Evolutionary conservation across 768 basidiomycete genomes (phyloP).

Genomic region (Pisolithus microcarpus): DNA sequence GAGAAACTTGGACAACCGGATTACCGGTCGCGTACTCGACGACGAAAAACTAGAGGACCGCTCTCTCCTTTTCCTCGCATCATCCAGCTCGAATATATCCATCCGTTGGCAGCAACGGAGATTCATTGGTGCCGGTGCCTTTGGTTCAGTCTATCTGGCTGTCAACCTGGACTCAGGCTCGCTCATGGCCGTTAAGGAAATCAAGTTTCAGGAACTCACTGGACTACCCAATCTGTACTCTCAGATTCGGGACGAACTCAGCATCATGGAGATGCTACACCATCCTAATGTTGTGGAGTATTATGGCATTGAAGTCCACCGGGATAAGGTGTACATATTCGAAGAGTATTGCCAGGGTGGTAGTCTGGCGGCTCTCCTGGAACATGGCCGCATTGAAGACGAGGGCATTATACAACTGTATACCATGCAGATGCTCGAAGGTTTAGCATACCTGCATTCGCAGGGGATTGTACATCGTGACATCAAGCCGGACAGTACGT

Average conservation of each 20-base stretch:
- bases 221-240: conserved; percentile 83
- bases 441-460: conserved; percentile 87
- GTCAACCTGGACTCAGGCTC: conserved; percentile 94
- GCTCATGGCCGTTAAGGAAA: conserved; percentile 99
- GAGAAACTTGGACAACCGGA: conserved; percentile 61
- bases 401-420: conserved; percentile 94
- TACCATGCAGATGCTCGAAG: conserved; percentile 95
- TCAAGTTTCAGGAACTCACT: conserved; percentile 90
- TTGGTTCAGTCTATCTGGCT: conserved; percentile 98
- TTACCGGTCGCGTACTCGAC: conserved; percentile 87
- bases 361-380: conserved; percentile 79
- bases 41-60: conserved; percentile 91
- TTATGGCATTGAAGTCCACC: conserved; percentile 97
- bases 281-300: conserved; percentile 99
- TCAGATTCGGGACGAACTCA: conserved; percentile 92
- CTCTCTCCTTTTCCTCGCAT: conserved; percentile 89
- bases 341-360: conserved; percentile 98
- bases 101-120: conserved; percentile 98
- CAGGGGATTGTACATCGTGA: conserved; percentile 92
- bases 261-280: conserved; percentile 96
- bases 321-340: conserved; percentile 98
- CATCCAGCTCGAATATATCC: conserved; percentile 91
- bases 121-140: conserved; percentile 98
- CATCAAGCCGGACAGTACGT: conserved; percentile 97
- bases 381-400: conserved; percentile 93